A percentile compares a stretch with the other conserved stretches of the same genome.
Conservation (phyloP, 352 stramenopile species). For the Phytopythium aichiense region DNA sequence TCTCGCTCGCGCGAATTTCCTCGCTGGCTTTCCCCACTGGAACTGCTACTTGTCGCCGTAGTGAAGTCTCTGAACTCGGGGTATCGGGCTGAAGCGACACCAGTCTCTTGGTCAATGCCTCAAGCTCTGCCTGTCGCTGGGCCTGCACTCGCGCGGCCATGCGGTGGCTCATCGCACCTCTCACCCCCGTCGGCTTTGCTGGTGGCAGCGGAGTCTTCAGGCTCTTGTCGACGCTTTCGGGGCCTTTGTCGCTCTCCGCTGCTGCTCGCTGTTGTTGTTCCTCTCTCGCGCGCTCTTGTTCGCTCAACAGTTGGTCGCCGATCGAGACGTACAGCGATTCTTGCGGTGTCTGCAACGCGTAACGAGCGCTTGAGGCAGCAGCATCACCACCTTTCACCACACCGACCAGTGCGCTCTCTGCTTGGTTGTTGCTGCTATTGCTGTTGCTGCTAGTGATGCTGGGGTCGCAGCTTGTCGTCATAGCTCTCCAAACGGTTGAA, state of each 20-base stretch:
- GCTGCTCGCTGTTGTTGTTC: conserved; percentile 13
- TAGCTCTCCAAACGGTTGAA: not conserved
- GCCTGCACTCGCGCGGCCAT: conserved; percentile 39
- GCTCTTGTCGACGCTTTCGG: not conserved
- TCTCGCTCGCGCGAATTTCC: conserved; percentile 14
- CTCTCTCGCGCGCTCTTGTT: conserved; percentile 6
- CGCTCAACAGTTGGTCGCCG: conserved; percentile 5
- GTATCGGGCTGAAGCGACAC: not conserved
- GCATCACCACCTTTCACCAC: not conserved
- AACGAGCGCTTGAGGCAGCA: conserved; percentile 11
- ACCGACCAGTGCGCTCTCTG: not conserved
- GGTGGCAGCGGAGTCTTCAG: not conserved
- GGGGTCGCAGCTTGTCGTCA: not conserved
- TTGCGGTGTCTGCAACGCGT: conserved; percentile 27
- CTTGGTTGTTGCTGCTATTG: not conserved
- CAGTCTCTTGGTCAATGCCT: conserved; percentile 15
- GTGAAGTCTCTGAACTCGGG: not conserved
- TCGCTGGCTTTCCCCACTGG: not conserved
- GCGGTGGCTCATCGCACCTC: conserved; percentile 6
- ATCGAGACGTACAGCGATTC: conserved; percentile 51
- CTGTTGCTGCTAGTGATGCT: too few relatives aligned
- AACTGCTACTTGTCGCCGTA: not conserved
- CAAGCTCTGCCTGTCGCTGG: conserved; percentile 38
- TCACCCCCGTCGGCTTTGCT: not conserved
- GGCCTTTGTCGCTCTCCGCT: conserved; percentile 5